phyloP scores from a whole-genome alignment of 2,329 filamentous ascomycete species.

The Ophiocordyceps camponoti-rufipedis region DNA sequence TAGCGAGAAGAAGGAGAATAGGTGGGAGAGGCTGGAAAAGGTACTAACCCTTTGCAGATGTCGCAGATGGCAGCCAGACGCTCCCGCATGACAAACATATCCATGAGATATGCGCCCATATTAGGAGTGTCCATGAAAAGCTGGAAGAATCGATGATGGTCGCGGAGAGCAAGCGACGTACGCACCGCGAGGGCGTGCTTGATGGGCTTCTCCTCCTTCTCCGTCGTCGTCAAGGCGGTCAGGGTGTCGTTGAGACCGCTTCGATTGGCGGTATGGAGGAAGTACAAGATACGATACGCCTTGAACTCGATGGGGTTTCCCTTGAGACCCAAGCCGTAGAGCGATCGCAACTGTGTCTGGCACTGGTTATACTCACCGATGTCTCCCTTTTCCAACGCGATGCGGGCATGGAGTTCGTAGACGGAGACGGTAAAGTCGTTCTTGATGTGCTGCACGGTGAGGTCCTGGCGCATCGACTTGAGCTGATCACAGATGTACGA shows the following conservation, averaged over 20 bases:
- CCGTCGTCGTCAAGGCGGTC: constrained; percentile 96
- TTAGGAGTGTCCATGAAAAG: constrained; percentile 87
- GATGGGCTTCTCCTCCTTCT: constrained; percentile 70
- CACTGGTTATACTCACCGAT: constrained; percentile 99
- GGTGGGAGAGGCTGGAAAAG: background rate
- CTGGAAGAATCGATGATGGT: constrained; percentile 96
- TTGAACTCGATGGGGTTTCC: constrained; percentile 92
- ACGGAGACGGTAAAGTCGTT: constrained; percentile 92
- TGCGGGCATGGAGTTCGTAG: constrained; percentile 94
- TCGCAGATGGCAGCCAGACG: constrained; percentile 76
- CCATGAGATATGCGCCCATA: constrained; percentile 97
- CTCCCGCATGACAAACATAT: constrained; percentile 95
- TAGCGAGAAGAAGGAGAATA: constrained; percentile 17
- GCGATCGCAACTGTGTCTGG: constrained; percentile 85
- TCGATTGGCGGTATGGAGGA: constrained; percentile 96
- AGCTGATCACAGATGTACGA: constrained; percentile 98
- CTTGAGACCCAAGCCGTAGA: constrained; percentile 75
- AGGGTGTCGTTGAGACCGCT: constrained; percentile 95
- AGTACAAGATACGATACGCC: constrained; percentile 98
- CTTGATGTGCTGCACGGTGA: constrained; percentile 93
- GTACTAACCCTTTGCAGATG: constrained; percentile 83
- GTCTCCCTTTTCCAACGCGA: constrained; percentile 95
- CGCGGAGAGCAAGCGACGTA: constrained; percentile 78
- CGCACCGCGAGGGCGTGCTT: constrained; percentile 85
- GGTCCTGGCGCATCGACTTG: constrained; percentile 93